These are phyloP conservation scores for Phytopythium sindhum DNA, from an alignment of 352 stramenopile genomes.

Conservation along the genomic window DNA sequence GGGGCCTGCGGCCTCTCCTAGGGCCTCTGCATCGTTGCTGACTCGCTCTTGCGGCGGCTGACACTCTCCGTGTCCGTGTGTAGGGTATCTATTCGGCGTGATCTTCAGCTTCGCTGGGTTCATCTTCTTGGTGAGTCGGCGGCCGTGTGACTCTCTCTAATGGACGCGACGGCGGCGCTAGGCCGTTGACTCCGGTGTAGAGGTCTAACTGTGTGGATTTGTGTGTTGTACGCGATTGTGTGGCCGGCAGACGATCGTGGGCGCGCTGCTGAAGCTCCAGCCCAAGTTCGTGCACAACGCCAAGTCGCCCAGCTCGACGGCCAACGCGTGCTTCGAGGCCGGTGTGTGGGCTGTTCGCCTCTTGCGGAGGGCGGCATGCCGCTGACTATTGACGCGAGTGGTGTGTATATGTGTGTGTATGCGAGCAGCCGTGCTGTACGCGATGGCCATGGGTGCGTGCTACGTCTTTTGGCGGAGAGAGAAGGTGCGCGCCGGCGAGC, in stretches of 20 bases:
- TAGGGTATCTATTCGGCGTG: constrained; percentile 70
- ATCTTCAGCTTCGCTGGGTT: constrained; percentile 79
- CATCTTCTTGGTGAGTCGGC: constrained; percentile 64
- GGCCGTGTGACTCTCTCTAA: not conserved
- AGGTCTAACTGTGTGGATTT: no score
- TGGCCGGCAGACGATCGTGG: constrained; percentile 49
- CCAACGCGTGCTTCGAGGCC: constrained; percentile 75
- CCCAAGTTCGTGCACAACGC: constrained; percentile 65
- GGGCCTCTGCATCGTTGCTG: not conserved
- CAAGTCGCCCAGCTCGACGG: constrained; percentile 68
- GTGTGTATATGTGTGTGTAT: not conserved
- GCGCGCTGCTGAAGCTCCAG: constrained; percentile 70
- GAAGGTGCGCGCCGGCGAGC: constrained; percentile 37
- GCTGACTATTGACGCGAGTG: not conserved
- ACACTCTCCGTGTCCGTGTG: not conserved
- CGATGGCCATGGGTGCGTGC: constrained; percentile 33
- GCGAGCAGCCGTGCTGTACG: constrained; percentile 50
- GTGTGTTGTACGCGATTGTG: not conserved
- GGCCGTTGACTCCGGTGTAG: no score
- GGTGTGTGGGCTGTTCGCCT: constrained; percentile 38
- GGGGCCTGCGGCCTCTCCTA: not conserved
- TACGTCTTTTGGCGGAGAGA: constrained; percentile 60
- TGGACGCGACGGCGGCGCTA: no score
- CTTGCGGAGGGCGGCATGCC: not conserved
- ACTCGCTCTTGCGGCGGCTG: not conserved